Conservation (phyloP, 208 protist species). For the Acanthamoeba quina region DNA sequence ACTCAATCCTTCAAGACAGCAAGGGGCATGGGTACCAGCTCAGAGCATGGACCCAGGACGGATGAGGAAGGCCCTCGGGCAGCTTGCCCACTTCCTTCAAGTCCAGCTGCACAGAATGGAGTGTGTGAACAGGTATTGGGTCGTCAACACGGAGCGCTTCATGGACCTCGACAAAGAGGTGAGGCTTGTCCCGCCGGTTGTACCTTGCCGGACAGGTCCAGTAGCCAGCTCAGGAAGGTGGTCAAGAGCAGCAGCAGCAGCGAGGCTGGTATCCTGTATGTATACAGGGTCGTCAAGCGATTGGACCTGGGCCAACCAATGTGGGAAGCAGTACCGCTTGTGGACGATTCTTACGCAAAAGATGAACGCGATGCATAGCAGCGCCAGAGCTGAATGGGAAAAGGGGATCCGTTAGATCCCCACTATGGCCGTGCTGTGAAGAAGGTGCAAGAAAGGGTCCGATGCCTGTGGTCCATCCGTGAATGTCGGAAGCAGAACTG, state of each 20-base stretch:
- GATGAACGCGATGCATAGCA: no score
- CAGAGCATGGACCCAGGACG: not conserved
- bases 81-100: not conserved
- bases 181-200: no score
- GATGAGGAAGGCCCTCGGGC: not conserved
- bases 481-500: not conserved
- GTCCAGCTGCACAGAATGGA: slow-evolving; percentile 54
- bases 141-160: no score
- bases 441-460: not conserved
- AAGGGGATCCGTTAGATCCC: no score
- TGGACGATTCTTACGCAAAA: no score
- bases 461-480: slow-evolving; percentile 30
- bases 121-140: no score
- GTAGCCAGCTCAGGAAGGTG: not conserved
- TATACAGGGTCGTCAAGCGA: no score
- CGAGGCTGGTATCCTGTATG: slow-evolving; percentile 9
- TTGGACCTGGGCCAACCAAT: no score
- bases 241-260: slow-evolving; percentile 8
- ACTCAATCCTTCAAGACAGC: not conserved
- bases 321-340: no score
- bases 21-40: not conserved
- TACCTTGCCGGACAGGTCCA: slow-evolving; percentile 5
- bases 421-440: no score
- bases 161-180: no score
- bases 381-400: no score